A percentile compares a stretch with the other conserved stretches of the same genome.
Evolutionary conservation across 2,329 filamentous ascomycete species (phyloP).

Genomic region (Epichloe aotearoae): DNA sequence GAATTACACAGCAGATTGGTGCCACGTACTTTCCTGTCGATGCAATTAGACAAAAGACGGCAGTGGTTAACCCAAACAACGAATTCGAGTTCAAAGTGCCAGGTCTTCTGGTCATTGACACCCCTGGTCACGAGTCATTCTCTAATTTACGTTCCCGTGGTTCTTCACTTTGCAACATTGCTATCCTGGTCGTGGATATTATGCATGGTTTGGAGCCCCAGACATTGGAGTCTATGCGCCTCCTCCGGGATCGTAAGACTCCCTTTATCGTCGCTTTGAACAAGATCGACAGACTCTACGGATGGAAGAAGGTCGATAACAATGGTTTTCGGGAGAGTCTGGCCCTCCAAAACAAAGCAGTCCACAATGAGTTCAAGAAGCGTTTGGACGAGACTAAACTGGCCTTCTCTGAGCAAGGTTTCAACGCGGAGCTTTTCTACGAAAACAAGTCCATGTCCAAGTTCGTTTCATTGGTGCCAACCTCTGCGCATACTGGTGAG

Average conservation of each 20-base stretch:
- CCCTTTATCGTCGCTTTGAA: constrained; percentile 98
- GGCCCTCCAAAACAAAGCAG: constrained; percentile 77
- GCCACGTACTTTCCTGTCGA: constrained; percentile 98
- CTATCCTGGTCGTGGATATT: constrained; percentile 96
- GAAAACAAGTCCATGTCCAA: constrained; percentile 96
- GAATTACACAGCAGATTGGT: constrained; percentile 99
- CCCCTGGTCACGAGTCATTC: constrained; percentile 99
- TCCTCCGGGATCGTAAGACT: constrained; percentile 85
- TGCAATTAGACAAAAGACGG: constrained; percentile 81
- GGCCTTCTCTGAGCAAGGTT: constrained; percentile 89
- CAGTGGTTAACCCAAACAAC: constrained; percentile 82
- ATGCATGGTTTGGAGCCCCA: constrained; percentile 99
- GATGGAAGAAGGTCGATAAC: constrained; percentile 97
- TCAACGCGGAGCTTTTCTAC: constrained; percentile 94
- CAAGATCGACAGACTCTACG: constrained; percentile 98
- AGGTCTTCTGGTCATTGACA: constrained; percentile 92
- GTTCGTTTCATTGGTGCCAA: constrained; percentile 90
- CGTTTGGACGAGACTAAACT: constrained; percentile 84
- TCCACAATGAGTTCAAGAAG: constrained; percentile 88
- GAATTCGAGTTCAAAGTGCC: constrained; percentile 95
- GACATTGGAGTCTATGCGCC: constrained; percentile 91
- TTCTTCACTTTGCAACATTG: constrained; percentile 98
- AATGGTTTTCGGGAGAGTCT: constrained; percentile 95
- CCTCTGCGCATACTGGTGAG: constrained; percentile 96
- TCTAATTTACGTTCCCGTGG: constrained; percentile 93